Conservation (phyloP, 202 grass and related monocot genomes). For the Carex sylvatica region DNA sequence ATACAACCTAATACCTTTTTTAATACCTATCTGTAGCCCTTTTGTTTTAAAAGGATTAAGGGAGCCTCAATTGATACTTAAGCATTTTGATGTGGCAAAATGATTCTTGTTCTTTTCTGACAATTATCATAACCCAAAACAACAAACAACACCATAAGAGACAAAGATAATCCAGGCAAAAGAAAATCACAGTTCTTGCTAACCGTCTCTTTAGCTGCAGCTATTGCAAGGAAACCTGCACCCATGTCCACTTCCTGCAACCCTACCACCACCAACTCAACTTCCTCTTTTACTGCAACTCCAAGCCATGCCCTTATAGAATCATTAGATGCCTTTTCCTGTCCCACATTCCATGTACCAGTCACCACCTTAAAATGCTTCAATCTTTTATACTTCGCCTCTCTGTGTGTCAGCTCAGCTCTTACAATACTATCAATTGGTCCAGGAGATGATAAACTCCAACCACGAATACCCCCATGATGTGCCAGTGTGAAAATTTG, state of each 20-base stretch:
- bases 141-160: slow-evolving; percentile 11
- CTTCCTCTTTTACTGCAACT: slow-evolving; percentile 44
- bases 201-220: slow-evolving; percentile 95
- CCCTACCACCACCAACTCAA: slow-evolving; percentile 78
- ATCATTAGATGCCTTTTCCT: slow-evolving; percentile 71
- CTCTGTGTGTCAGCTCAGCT: slow-evolving; percentile 48
- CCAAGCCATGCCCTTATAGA: slow-evolving; percentile 72
- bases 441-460: slow-evolving; percentile 81
- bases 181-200: slow-evolving; percentile 15
- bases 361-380: slow-evolving; percentile 70
- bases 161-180: slow-evolving; percentile 18
- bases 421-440: slow-evolving; percentile 58
- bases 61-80: background rate
- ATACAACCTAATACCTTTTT: background rate
- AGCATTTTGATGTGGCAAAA: background rate
- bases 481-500: slow-evolving; percentile 81
- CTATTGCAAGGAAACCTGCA: slow-evolving; percentile 94
- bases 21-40: background rate
- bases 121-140: slow-evolving; percentile 5
- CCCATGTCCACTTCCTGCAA: slow-evolving; percentile 99
- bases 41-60: background rate
- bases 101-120: background rate
- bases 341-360: slow-evolving; percentile 97
- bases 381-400: slow-evolving; percentile 47
- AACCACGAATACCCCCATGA: slow-evolving; percentile 80